Evolutionary conservation across 306 rosid genomes (phyloP).

Genomic region (Acmispon strigosus): DNA sequence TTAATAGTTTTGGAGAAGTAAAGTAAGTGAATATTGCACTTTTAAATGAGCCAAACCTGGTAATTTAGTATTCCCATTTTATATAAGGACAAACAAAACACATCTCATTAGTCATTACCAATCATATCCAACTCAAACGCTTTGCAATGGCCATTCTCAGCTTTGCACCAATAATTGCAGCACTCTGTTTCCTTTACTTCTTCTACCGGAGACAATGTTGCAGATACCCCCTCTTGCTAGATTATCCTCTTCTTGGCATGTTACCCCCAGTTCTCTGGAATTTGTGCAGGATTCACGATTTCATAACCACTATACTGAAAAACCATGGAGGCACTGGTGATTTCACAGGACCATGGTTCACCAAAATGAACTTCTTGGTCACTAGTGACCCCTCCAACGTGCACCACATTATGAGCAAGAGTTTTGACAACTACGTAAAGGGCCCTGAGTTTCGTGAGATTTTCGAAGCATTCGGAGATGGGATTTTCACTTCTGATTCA

Average conservation of each 20-base stretch:
- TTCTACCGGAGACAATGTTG: not conserved
- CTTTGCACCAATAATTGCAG: not conserved
- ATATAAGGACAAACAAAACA: too few relatives aligned
- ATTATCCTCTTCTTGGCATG: conserved; percentile 44
- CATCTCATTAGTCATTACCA: too few relatives aligned
- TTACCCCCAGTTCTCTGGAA: conserved; percentile 2
- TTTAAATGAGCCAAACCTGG: too few relatives aligned
- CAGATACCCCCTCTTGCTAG: not conserved
- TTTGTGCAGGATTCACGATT: conserved; percentile 8
- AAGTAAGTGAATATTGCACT: too few relatives aligned
- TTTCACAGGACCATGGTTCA: conserved; percentile 32
- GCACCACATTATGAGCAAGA: conserved; percentile 20
- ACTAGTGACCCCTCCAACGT: conserved; percentile 37
- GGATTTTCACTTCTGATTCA: conserved; percentile 28
- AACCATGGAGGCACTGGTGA: conserved; percentile 8
- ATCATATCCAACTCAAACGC: too few relatives aligned
- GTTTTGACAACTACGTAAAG: conserved; percentile 15
- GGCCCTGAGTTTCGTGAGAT: conserved; percentile 25
- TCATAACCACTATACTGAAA: not conserved
- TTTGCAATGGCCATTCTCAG: not conserved
- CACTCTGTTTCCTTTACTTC: not conserved
- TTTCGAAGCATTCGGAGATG: conserved; percentile 35
- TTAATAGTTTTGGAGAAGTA: too few relatives aligned
- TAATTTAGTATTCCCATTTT: too few relatives aligned
- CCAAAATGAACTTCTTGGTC: not conserved